Conservation (phyloP, 2,329 filamentous ascomycete species). For the Fusarium vanettenii region DNA sequence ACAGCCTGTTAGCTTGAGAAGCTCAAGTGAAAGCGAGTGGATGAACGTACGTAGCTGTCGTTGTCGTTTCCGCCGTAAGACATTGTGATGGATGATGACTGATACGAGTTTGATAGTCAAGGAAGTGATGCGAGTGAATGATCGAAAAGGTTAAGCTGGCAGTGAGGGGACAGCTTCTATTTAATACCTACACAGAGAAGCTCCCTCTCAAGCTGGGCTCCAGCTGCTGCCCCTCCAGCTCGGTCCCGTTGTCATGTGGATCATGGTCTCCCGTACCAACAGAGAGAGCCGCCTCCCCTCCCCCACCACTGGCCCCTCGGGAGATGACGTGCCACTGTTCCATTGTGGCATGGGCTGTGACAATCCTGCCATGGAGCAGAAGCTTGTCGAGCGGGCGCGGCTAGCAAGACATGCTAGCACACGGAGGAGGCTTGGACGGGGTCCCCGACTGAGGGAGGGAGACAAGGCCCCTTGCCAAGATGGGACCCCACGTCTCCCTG, state of each 20-base stretch:
- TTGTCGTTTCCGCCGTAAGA: conserved; percentile 60
- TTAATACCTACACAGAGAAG: conserved; percentile 32
- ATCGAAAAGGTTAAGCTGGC: neutral
- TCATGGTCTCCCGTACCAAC: neutral
- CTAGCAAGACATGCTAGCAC: conserved; percentile 16
- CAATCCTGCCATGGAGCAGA: conserved; percentile 19
- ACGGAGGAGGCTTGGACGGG: conserved; percentile 9
- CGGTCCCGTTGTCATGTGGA: conserved; percentile 27
- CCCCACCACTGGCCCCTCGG: conserved; percentile 8
- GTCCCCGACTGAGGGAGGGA: neutral
- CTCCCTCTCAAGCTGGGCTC: conserved; percentile 10
- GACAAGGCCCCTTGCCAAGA: conserved; percentile 4
- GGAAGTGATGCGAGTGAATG: conserved; percentile 7
- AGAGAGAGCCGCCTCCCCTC: conserved; percentile 9
- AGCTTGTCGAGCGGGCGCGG: conserved; percentile 9
- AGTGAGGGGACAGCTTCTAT: conserved; percentile 24
- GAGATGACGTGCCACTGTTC: conserved; percentile 40
- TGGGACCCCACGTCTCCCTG: neutral
- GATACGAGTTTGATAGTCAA: conserved; percentile 5
- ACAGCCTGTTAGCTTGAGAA: conserved; percentile 6
- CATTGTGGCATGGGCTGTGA: conserved; percentile 24
- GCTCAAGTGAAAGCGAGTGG: neutral
- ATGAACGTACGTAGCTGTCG: conserved; percentile 27
- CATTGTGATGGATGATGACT: conserved; percentile 48
- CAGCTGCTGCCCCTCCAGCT: conserved; percentile 11